A percentile compares a stretch with the other conserved stretches of the same genome.
Evolutionary conservation across 768 basidiomycete genomes (phyloP).

Genomic region (Botryobasidium botryosum): DNA sequence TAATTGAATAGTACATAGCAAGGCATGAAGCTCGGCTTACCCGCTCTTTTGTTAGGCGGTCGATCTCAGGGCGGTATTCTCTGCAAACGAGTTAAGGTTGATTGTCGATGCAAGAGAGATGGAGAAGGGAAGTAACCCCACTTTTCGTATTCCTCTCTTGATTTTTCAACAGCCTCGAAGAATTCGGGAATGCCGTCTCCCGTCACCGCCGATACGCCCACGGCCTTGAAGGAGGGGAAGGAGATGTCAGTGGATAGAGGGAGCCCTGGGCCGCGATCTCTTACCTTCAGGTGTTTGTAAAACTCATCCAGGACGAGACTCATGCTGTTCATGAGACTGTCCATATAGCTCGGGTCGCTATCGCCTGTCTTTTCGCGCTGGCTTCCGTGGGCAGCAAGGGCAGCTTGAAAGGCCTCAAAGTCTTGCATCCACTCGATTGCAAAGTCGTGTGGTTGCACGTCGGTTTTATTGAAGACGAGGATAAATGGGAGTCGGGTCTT

Average conservation of each 20-base stretch:
- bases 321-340: conserved; percentile 98
- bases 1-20: background rate
- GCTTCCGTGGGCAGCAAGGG: conserved; percentile 55
- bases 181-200: conserved; percentile 89
- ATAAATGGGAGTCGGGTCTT: conserved; percentile 97
- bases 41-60: conserved; percentile 33
- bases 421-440: conserved; percentile 98
- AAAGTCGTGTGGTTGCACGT: conserved; percentile 77
- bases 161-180: conserved; percentile 79
- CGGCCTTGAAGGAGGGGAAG: conserved; percentile 36
- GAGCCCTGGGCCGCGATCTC: conserved; percentile 12
- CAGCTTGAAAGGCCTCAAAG: conserved; percentile 87
- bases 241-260: background rate
- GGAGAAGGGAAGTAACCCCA: conserved; percentile 23
- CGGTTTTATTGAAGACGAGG: conserved; percentile 96
- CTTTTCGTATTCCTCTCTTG: conserved; percentile 78
- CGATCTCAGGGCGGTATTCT: conserved; percentile 83
- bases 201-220: conserved; percentile 90
- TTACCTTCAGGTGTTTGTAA: conserved; percentile 84
- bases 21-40: conserved; percentile 9
- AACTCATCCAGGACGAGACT: conserved; percentile 95
- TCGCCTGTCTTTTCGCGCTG: conserved; percentile 38
- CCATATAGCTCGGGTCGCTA: conserved; percentile 95
- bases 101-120: background rate
- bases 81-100: conserved; percentile 24